A percentile compares a stretch with the other conserved stretches of the same genome.
phyloP scores from a whole-genome alignment of 2,329 filamentous ascomycete species.

The Onygenales sp. region DNA sequence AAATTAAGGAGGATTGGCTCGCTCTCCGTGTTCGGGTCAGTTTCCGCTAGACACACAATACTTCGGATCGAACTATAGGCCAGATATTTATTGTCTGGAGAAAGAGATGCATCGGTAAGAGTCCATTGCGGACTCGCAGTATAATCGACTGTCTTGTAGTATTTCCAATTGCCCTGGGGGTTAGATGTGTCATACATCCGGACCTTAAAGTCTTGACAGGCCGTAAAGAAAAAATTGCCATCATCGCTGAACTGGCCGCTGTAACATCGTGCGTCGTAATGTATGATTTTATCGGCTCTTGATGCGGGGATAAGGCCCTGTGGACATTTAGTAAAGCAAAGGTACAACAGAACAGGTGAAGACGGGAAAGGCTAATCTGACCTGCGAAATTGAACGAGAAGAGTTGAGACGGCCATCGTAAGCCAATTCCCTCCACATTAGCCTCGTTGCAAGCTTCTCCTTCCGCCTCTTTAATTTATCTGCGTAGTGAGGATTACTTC shows the following conservation, averaged over 20 bases:
- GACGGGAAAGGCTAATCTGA: conserved; percentile 23
- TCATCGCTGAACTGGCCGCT: conserved; percentile 95
- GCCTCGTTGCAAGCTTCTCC: conserved; percentile 52
- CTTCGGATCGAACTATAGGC: conserved; percentile 86
- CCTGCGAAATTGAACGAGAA: conserved; percentile 62
- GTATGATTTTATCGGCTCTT: conserved; percentile 74
- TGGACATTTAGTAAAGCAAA: conserved; percentile 4
- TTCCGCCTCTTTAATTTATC: conserved; percentile 47
- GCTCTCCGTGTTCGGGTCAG: conserved; percentile 70
- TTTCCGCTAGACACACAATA: conserved; percentile 75
- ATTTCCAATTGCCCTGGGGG: conserved; percentile 77
- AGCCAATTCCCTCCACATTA: conserved; percentile 76
- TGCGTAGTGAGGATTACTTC: conserved; percentile 51
- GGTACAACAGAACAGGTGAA: conserved; percentile 1
- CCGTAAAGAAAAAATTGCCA: conserved; percentile 93
- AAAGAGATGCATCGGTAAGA: conserved; percentile 84
- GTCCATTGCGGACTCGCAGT: conserved; percentile 81
- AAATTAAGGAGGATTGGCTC: conserved; percentile 76
- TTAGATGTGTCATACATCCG: conserved; percentile 97
- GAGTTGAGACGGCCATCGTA: conserved; percentile 49
- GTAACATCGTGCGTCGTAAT: conserved; percentile 79
- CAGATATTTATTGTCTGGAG: conserved; percentile 82
- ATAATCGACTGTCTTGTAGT: conserved; percentile 84
- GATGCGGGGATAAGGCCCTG: conserved; percentile 68
- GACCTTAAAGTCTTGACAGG: conserved; percentile 84